Evolutionary conservation across 352 stramenopile species (phyloP), one percentile per base, ranked within the genome.

Genomic region (Pythium angustatum): DNA sequence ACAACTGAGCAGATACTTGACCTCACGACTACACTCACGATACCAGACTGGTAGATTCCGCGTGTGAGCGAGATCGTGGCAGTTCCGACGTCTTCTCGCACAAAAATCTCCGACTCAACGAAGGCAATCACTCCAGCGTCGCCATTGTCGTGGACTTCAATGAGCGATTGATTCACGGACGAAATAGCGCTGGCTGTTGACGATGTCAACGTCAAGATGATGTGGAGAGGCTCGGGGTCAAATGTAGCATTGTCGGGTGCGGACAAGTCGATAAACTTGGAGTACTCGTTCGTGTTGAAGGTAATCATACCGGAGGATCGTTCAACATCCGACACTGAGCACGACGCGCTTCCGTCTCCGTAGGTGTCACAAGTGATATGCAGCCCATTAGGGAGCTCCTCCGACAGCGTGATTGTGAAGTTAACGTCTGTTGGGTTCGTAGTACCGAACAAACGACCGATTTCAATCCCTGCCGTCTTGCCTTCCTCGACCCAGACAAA

Each of bases 91-190:
- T 72, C 52, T 51, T 82, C 65, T 17, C 47, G 17, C 0, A 82
- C 57, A 19, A 0, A 63, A 3, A 74, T 22, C 4, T 71, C 15
- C 1, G 24, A 45, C 12, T 26, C 54, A 0, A 38, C 36, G 45
- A 88, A 85, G 0, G 4, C 22, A 9, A 88, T 60, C 0, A 63
- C 24, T 10, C 75, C 73, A 36, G 72, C 68, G 34, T 84, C 75
- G 7, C 65, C 55, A 36, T 81, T 68, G 54, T 83, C 76, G 27
- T 73, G 19, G 7, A 81, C 70, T 15, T 57, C 22, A 1, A 87
- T 63, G 11, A 49, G 58, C 19, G 64, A 47, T 19, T 52, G 57
- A 7, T 63, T 62, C 0, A 60, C 53, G 2, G 45, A 8, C 0
- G 34, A 63, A 2, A 83, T 26, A 2, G 41, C 26, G 36, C 68